Percentiles rank a stretch among this genome's conserved stretches.
These are phyloP conservation scores for Cladosporium sp. DNA, from an alignment of 2,329 filamentous ascomycete genomes.

Conservation along the genomic window DNA sequence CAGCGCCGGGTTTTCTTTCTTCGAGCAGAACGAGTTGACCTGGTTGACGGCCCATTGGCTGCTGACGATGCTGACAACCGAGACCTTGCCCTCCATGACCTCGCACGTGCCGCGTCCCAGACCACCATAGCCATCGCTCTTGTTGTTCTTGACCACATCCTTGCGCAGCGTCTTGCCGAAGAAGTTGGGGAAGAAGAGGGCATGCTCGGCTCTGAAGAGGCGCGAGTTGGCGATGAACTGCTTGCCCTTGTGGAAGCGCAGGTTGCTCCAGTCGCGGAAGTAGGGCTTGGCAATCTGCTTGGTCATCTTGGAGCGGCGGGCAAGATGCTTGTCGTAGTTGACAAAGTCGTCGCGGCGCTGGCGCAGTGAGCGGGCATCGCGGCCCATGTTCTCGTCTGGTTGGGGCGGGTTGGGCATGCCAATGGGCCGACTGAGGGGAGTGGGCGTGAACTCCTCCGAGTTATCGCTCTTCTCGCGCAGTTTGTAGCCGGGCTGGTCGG, in stretches of 20 bases:
- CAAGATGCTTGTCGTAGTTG: slow-evolving; percentile 80
- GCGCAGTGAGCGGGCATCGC: slow-evolving; percentile 65
- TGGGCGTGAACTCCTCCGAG: slow-evolving; percentile 50
- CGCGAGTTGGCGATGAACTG: slow-evolving; percentile 82
- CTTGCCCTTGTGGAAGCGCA: slow-evolving; percentile 81
- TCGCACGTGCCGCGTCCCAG: slow-evolving; percentile 69
- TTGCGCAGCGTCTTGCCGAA: slow-evolving; percentile 73
- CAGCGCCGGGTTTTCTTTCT: slow-evolving; percentile 68
- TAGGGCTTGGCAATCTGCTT: slow-evolving; percentile 81
- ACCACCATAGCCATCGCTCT: slow-evolving; percentile 41
- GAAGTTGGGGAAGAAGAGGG: slow-evolving; percentile 93
- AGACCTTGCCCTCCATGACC: slow-evolving; percentile 67
- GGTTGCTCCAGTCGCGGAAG: slow-evolving; percentile 91
- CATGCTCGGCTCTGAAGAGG: slow-evolving; percentile 78
- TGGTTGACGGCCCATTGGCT: slow-evolving; percentile 85
- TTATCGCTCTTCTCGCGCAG: slow-evolving; percentile 30
- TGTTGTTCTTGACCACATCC: slow-evolving; percentile 67
- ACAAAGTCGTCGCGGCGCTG: slow-evolving; percentile 78
- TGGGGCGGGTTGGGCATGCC: slow-evolving; percentile 74
- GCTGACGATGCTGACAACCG: slow-evolving; percentile 76
- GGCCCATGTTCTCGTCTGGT: slow-evolving; percentile 77
- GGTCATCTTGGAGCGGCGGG: slow-evolving; percentile 72
- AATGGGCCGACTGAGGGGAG: slow-evolving; percentile 69
- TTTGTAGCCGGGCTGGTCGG: slow-evolving; percentile 23
- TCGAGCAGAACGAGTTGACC: slow-evolving; percentile 67